A percentile compares a stretch with the other conserved stretches of the same genome.
Evolutionary conservation across 2,329 filamentous ascomycete species (phyloP).

Genomic region (Penicillium sp.): DNA sequence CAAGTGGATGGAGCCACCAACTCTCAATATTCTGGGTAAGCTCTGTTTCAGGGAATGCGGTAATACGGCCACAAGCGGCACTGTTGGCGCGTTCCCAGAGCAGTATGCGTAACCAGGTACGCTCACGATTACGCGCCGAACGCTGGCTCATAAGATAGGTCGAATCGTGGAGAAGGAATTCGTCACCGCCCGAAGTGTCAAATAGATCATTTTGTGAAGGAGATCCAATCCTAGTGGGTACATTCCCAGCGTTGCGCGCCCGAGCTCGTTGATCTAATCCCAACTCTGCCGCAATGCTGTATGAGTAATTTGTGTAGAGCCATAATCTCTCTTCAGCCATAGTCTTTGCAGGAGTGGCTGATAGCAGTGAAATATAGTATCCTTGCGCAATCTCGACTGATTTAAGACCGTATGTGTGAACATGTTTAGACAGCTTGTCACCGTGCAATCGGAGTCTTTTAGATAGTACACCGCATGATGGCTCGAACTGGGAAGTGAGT

Average conservation of each 20-base stretch:
- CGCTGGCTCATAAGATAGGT: neutral
- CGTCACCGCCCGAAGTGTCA: neutral
- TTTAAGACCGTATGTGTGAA: slow-evolving; percentile 26
- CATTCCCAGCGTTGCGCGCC: neutral
- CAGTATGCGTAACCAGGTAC: slow-evolving; percentile 29
- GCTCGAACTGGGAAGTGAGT: slow-evolving; percentile 27
- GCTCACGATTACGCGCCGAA: slow-evolving; percentile 23
- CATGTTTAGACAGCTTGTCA: slow-evolving; percentile 26
- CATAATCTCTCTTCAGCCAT: slow-evolving; percentile 25
- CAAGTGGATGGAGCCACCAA: slow-evolving; percentile 27
- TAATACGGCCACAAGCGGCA: slow-evolving; percentile 23
- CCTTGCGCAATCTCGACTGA: slow-evolving; percentile 30
- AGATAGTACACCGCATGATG: slow-evolving; percentile 18
- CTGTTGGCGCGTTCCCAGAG: slow-evolving; percentile 30
- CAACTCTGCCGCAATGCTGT: slow-evolving; percentile 25
- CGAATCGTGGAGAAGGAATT: neutral
- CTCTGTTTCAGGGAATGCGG: slow-evolving; percentile 26
- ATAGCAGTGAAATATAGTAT: slow-evolving; percentile 29
- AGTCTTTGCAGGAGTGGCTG: slow-evolving; percentile 24
- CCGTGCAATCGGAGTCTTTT: slow-evolving; percentile 26
- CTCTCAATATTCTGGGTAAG: slow-evolving; percentile 22
- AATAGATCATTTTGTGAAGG: neutral
- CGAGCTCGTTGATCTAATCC: slow-evolving; percentile 21
- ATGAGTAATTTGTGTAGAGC: slow-evolving; percentile 29
- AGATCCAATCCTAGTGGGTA: neutral